Evolutionary conservation across 805 yeast species (phyloP).

Genomic region (Wickerhamiella vanderwaltii): DNA sequence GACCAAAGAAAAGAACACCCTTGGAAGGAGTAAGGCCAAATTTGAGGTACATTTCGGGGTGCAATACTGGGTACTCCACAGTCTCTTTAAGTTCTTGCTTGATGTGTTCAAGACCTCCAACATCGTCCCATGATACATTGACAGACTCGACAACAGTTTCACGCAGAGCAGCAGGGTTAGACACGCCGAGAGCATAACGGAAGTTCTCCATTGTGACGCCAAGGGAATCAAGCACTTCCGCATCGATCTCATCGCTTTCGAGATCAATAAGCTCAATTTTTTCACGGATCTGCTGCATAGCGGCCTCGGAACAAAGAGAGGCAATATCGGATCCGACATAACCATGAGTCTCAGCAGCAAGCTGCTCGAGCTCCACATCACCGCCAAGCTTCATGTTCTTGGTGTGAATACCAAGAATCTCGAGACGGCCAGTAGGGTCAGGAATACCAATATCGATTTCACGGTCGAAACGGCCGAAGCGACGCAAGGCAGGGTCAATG

Average conservation of each 20-base stretch:
- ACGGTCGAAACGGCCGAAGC: constrained; percentile 77
- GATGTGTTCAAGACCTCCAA: constrained; percentile 95
- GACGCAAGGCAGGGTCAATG: constrained; percentile 73
- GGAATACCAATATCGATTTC: constrained; percentile 88
- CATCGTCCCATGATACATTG: constrained; percentile 98
- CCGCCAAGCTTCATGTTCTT: constrained; percentile 95
- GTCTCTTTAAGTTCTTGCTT: constrained; percentile 97
- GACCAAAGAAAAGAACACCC: constrained; percentile 98
- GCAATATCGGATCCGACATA: constrained; percentile 99
- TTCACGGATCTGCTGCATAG: constrained; percentile 99
- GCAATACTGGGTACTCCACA: constrained; percentile 96
- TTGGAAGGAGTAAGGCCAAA: constrained; percentile 96
- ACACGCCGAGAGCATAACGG: constrained; percentile 92
- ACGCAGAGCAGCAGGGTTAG: constrained; percentile 97
- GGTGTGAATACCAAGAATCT: constrained; percentile 92
- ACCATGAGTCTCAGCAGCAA: constrained; percentile 97
- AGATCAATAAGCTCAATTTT: constrained; percentile 96
- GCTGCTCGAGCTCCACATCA: constrained; percentile 89
- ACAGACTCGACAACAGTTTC: constrained; percentile 98
- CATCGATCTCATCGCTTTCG: constrained; percentile 93
- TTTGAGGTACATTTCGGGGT: constrained; percentile 97
- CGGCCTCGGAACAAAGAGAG: constrained; percentile 98
- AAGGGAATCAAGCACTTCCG: constrained; percentile 87
- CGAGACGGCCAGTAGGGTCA: constrained; percentile 96
- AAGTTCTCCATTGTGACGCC: constrained; percentile 99